Conservation (phyloP, 2,329 filamentous ascomycete genomes). For the Hymenoscyphus linearis region DNA sequence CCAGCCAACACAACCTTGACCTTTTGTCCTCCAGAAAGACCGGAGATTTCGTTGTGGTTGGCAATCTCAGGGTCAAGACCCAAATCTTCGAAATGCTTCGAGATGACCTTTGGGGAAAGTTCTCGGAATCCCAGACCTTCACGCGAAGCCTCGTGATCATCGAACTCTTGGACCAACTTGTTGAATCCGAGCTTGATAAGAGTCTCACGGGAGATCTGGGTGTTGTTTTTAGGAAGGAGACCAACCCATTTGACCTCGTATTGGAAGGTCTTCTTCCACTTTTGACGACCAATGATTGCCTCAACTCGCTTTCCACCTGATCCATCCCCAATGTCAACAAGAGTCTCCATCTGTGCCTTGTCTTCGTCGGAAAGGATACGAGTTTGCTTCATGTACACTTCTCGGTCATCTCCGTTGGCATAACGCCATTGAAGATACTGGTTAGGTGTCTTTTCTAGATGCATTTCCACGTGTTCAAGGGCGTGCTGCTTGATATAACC, state of each 20-base stretch:
- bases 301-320: conserved; percentile 69
- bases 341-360: conserved; percentile 85
- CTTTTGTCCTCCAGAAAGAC: conserved; percentile 93
- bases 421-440: conserved; percentile 99
- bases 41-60: conserved; percentile 97
- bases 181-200: conserved; percentile 78
- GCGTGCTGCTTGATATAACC: conserved; percentile 99
- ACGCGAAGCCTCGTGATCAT: conserved; percentile 97
- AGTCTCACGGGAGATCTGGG: conserved; percentile 88
- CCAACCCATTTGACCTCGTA: conserved; percentile 95
- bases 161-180: conserved; percentile 95
- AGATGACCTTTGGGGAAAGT: conserved; percentile 87
- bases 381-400: conserved; percentile 96
- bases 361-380: conserved; percentile 83
- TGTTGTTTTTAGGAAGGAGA: conserved; percentile 88
- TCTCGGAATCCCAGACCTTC: conserved; percentile 96
- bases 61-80: conserved; percentile 96
- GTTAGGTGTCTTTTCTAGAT: conserved; percentile 97
- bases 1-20: conserved; percentile 97
- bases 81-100: conserved; percentile 96
- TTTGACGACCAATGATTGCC: conserved; percentile 88
- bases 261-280: conserved; percentile 98
- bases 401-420: conserved; percentile 91
- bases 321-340: conserved; percentile 78
- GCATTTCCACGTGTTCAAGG: conserved; percentile 98